These are phyloP conservation scores for Hydrangea macrophylla DNA, from an alignment of 148 eudicot genomes.

Conservation along the genomic window DNA sequence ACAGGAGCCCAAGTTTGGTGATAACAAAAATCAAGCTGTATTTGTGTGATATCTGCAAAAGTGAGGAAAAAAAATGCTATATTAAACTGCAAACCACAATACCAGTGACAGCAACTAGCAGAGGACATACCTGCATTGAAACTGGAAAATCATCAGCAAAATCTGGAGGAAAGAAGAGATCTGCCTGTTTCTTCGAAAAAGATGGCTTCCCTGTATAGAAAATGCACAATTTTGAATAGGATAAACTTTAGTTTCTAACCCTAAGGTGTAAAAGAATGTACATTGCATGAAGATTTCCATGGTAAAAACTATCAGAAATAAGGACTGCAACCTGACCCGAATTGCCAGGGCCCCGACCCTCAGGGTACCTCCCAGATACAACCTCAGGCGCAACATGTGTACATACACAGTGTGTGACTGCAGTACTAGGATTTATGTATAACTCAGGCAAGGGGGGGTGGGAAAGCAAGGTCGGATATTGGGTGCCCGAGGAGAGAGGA, in stretches of 20 bases:
- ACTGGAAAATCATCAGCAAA: slow-evolving; percentile 98
- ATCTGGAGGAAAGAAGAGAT: slow-evolving; percentile 97
- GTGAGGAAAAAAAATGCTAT: neutral
- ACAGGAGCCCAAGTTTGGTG: slow-evolving; percentile 93
- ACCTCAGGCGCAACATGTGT: too few relatives aligned
- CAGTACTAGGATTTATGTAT: too few relatives aligned
- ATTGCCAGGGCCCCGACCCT: too few relatives aligned
- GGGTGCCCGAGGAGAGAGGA: too few relatives aligned
- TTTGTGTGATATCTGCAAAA: slow-evolving; percentile 81
- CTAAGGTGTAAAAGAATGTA: slow-evolving; percentile 9
- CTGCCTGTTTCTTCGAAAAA: slow-evolving; percentile 92
- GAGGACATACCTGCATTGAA: slow-evolving; percentile 79
- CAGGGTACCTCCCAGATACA: too few relatives aligned
- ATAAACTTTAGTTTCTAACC: neutral
- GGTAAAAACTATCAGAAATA: too few relatives aligned
- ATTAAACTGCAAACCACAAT: neutral
- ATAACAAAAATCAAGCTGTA: slow-evolving; percentile 85
- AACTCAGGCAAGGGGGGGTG: too few relatives aligned
- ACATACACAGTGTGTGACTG: too few relatives aligned
- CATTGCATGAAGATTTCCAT: neutral
- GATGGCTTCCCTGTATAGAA: slow-evolving; percentile 72
- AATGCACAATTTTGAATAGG: neutral
- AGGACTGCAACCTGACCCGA: too few relatives aligned
- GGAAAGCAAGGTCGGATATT: too few relatives aligned
- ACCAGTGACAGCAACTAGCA: neutral